Base-by-base conservation (phyloP, 1,139 yeast genomes). In the Geotrichum phurueaensis region DNA sequence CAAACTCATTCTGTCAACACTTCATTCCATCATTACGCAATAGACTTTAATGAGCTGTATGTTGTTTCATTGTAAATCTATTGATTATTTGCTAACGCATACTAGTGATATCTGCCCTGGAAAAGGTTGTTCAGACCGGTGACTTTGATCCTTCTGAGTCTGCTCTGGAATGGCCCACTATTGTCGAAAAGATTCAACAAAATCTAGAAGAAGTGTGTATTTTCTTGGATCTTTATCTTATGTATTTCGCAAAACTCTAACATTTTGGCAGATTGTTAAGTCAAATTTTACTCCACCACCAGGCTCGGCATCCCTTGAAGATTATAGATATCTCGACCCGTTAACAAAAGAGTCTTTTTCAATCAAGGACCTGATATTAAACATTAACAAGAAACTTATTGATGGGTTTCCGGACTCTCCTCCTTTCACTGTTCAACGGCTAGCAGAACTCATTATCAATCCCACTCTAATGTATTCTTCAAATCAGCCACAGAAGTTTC, bases 361-460 rank as follows among this genome's bases (percentile, higher is more conserved):
- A 0, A 62, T 71, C 1, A 66, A 65, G 3, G 64, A 66, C 15
- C 64, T 69, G 59, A 62, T 62, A 2, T 54, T 50, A n/a, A 65
- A 69, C 7, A 64, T 77, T 12, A 60, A 68, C 18, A 56, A 60
- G 0, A 64, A 68, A 31, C 66, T 81, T 47, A 49, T 60, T 0
- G 63, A 57, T 2, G 68, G 68, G 48, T 83, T 81, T 65, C 25
- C 62, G 0, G 64, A 66, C 0, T 62, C 69, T 1, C 86, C 89
- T 0, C 90, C 89, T 0, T 85, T 84, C 69, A 85, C 89, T 0
- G 68, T 84, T 1, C 76, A 78, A 55, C 71, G 90, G 59, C 65
- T 85, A 9, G 80, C 84, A 0, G 90, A 86, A 68, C 70, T 86
- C 22, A 64, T 84, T 1, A 57, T 71, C 0, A 70, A 74, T 15